A percentile compares a stretch with the other conserved stretches of the same genome.
phyloP scores from a whole-genome alignment of 75 land plant genomes.

The Pinus tabuliformis region DNA sequence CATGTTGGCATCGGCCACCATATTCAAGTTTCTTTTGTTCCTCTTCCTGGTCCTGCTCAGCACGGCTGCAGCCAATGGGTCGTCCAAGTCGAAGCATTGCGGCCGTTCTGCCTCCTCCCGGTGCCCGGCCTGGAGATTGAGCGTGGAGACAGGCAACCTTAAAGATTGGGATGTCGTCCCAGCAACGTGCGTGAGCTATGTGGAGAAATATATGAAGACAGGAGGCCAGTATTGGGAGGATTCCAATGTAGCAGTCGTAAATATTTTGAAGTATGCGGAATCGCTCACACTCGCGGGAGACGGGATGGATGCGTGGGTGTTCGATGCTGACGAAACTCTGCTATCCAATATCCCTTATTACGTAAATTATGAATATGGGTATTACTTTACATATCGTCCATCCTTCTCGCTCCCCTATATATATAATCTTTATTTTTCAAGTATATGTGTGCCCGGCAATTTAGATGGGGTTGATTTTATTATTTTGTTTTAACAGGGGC shows the following conservation, averaged over 20 bases:
- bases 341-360: constrained; percentile 39
- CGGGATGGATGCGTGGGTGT: constrained; percentile 35
- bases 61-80: too few relatives aligned
- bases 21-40: too few relatives aligned
- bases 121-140: constrained; percentile 25
- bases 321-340: constrained; percentile 38
- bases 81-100: too few relatives aligned
- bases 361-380: constrained; percentile 31
- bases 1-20: too few relatives aligned
- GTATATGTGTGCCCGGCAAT: constrained; percentile 32
- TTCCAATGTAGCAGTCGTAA: constrained; percentile 30
- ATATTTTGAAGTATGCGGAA: constrained; percentile 29
- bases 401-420: neutral
- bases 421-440: neutral
- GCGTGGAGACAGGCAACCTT: constrained; percentile 5
- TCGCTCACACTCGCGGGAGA: constrained; percentile 4
- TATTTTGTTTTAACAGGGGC: constrained; percentile 67
- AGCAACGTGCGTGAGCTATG: constrained; percentile 16
- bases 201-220: constrained; percentile 29
- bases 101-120: too few relatives aligned
- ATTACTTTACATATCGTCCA: neutral
- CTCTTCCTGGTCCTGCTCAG: too few relatives aligned
- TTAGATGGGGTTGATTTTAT: constrained; percentile 37
- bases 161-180: constrained; percentile 31
- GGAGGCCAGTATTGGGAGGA: constrained; percentile 51